Evolutionary conservation across 768 basidiomycete genomes (phyloP), one percentile per base, ranked within the genome.

Genomic region (Boletus sp.): DNA sequence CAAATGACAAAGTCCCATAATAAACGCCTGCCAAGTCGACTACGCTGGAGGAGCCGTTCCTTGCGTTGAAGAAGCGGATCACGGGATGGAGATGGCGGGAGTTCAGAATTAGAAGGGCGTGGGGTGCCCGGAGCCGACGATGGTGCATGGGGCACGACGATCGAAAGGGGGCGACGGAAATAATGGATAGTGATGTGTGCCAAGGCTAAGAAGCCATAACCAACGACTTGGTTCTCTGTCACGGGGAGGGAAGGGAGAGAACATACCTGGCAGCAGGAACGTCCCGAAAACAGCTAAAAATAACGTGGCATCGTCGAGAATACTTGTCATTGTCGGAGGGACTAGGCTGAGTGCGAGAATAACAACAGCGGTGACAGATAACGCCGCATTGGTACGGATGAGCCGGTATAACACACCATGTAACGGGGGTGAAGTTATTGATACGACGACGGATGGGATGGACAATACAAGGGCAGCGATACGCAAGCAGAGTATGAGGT

Each of bases 1-100:
- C 90, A 93, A 23, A 89, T 84, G 15, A 85, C 83, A n/a, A 90
- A 64, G 69, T 95, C 91, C 89, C 92, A 94, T 15, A 86, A 69
- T 37, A 96, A 72, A 30, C 94, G 78, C 60, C 82, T 82, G 37
- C 83, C 82, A 41, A 85, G 77, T 61, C 93, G 81, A 43, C 80
- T 77, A 51, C 81, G 81, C 71, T 97, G 94, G 55, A 98, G 73
- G 39, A 84, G 84, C 43, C 83, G 77, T 70, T 98, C 94, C 74
- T 98, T 98, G 56, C 89, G 79, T 62, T 89, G 83, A 32, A 98
- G 73, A 21, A 98, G 81, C 53, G 88, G 85, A 64, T 90, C 88
- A 19, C 75, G 70, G 14, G 75, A 70, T 38, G 75, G 63, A 37
- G 57, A 71, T 19, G 56, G 61, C 37, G 62, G 63, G 14, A 58